Base-by-base conservation (phyloP, 2,329 filamentous ascomycete genomes). In the Penicillium sp. region DNA sequence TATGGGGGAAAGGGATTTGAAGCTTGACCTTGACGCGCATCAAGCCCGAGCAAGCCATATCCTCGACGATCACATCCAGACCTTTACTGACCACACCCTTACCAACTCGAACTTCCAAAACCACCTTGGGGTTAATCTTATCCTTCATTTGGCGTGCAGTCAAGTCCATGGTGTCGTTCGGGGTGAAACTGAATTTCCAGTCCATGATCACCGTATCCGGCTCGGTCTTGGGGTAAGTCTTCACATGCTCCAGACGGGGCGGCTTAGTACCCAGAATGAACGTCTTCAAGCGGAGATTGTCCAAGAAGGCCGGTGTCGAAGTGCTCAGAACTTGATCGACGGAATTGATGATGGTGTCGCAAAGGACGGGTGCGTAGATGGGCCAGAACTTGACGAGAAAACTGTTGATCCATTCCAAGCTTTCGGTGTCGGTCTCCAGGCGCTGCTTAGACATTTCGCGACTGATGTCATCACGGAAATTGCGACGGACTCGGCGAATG, bases 381-480 rank as follows among this genome's bases (percentile, higher is more conserved):
- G 92, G 92, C 92, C 92, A 98, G 70, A 98, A 98, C 64, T 98
- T 98, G 68, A 93, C 80, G 54, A 98, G 64, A 69, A 98, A 98
- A 54, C 87, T 94, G 73, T 98, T 98, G 65, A 98, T 96, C 92
- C 92, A 98, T 65, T 98, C 92, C 32, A 98, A 72, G 39, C 85
- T 92, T 67, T 98, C 92, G 16, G 80, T 80, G 53, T 98, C 92
- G 6, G 81, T 92, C 54, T 96, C 92, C 37, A 98, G 72, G 55
- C 77, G 85, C 64, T 82, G 83, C 65, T 95, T 85, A 9, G 84
- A 82, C 73, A 95, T 75, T 64, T 95, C 89, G 37, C 92, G 82
- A 43, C 82, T 83, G 51, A 98, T 77, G 59, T 98, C 92, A 66
- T 98, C 92, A 42, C 90, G 82, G 65, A 95, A 95, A 64, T 98